These are phyloP conservation scores for Ogataea salicorniae DNA, from an alignment of 805 yeast species.

Conservation along the genomic window DNA sequence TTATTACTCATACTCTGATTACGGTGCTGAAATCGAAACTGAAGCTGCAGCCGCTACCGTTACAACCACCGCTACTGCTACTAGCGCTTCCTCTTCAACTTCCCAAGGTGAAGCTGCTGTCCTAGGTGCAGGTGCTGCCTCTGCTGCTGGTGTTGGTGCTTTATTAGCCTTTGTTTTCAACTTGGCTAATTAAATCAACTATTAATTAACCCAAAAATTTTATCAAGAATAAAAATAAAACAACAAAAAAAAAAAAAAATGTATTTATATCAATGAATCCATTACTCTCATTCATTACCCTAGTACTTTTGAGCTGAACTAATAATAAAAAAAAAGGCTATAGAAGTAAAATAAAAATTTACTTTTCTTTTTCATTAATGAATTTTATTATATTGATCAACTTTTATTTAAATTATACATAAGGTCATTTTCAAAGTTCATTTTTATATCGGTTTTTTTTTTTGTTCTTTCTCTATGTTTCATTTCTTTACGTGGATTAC, in stretches of 20 bases:
- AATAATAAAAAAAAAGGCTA: too few relatives aligned
- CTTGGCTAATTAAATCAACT: constrained; percentile 1
- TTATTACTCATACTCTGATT: constrained; percentile 31
- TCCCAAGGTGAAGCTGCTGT: constrained; percentile 2
- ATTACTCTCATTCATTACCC: too few relatives aligned
- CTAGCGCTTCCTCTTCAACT: constrained; percentile 11
- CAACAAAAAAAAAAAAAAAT: too few relatives aligned
- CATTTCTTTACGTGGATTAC: too few relatives aligned
- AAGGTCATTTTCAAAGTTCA: too few relatives aligned
- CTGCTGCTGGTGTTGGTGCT: constrained; percentile 3
- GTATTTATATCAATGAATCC: too few relatives aligned
- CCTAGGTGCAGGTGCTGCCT: not conserved
- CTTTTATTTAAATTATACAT: too few relatives aligned
- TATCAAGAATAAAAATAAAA: not conserved
- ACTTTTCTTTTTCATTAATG: too few relatives aligned
- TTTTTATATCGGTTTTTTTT: not conserved
- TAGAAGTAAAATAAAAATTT: too few relatives aligned
- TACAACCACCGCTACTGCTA: constrained; percentile 8
- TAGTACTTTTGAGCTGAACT: too few relatives aligned
- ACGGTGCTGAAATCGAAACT: constrained; percentile 23
- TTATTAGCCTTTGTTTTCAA: constrained; percentile 3
- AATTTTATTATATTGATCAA: too few relatives aligned
- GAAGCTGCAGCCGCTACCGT: constrained; percentile 6
- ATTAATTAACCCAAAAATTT: too few relatives aligned
- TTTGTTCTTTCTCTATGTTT: not conserved